Evolutionary conservation across 2,329 filamentous ascomycete genomes (phyloP).

Genomic region (Didymosphaeria variabile): DNA sequence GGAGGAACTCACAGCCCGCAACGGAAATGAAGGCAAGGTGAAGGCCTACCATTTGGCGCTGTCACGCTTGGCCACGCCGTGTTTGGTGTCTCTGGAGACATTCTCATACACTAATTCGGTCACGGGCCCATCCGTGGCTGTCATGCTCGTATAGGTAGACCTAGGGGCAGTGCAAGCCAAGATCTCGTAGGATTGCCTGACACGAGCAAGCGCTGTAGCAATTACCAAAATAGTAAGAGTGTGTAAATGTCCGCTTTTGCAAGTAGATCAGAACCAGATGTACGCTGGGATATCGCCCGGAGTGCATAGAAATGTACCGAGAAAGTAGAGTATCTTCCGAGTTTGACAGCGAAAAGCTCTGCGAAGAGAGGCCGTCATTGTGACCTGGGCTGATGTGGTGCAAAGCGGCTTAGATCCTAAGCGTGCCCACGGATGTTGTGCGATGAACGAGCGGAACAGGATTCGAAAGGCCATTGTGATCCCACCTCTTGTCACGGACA

Average conservation of each 20-base stretch:
- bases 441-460: not conserved
- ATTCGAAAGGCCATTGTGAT: not conserved
- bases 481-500: not conserved
- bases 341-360: not conserved
- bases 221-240: not conserved
- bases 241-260: not conserved
- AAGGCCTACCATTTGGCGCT: conserved; percentile 8
- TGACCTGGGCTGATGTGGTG: not conserved
- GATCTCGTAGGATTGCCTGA: not conserved
- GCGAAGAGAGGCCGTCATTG: not conserved
- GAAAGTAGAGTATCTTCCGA: not conserved
- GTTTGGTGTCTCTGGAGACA: not conserved
- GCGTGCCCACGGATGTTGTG: not conserved
- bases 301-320: not conserved
- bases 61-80: conserved; percentile 7
- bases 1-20: not conserved
- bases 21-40: conserved; percentile 6
- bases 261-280: not conserved
- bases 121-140: not conserved
- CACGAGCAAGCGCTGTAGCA: not conserved
- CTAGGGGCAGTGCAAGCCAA: not conserved
- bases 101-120: not conserved
- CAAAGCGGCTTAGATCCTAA: not conserved
- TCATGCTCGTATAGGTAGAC: not conserved
- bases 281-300: not conserved